These are phyloP conservation scores for Ciborinia camelliae DNA, from an alignment of 2,329 filamentous ascomycete genomes.

Conservation along the genomic window DNA sequence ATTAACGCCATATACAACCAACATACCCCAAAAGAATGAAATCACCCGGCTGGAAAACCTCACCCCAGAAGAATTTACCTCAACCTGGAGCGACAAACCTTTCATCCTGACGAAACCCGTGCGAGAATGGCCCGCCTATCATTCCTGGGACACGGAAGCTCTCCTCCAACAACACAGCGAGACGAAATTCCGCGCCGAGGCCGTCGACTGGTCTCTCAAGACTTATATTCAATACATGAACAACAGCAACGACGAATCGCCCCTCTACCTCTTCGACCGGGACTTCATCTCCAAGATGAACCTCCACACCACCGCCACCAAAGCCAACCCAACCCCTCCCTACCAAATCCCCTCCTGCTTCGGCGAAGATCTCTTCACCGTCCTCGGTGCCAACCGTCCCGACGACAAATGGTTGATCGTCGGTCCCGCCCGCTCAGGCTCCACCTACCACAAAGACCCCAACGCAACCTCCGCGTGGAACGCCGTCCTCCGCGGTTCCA, in stretches of 20 bases:
- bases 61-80: conserved; percentile 68
- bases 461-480: conserved; percentile 85
- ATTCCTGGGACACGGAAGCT: conserved; percentile 67
- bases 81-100: conserved; percentile 72
- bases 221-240: conserved; percentile 81
- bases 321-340: conserved; percentile 42
- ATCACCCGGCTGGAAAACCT: conserved; percentile 70
- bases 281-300: conserved; percentile 83
- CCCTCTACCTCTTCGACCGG: conserved; percentile 88
- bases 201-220: conserved; percentile 85
- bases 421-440: conserved; percentile 81
- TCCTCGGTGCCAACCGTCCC: conserved; percentile 73
- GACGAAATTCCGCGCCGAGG: conserved; percentile 79
- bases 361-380: conserved; percentile 78
- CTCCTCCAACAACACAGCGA: conserved; percentile 63
- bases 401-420: conserved; percentile 92
- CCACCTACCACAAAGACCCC: conserved; percentile 87
- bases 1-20: conserved; percentile 61
- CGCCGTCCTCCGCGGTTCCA: conserved; percentile 80
- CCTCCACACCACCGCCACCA: conserved; percentile 63
- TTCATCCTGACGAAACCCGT: conserved; percentile 85
- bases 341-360: conserved; percentile 86
- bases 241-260: conserved; percentile 78
- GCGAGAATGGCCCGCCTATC: conserved; percentile 74
- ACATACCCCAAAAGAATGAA: conserved; percentile 70